phyloP scores from a whole-genome alignment of 345 rosid species.

The Arabidopsis arenosa region DNA sequence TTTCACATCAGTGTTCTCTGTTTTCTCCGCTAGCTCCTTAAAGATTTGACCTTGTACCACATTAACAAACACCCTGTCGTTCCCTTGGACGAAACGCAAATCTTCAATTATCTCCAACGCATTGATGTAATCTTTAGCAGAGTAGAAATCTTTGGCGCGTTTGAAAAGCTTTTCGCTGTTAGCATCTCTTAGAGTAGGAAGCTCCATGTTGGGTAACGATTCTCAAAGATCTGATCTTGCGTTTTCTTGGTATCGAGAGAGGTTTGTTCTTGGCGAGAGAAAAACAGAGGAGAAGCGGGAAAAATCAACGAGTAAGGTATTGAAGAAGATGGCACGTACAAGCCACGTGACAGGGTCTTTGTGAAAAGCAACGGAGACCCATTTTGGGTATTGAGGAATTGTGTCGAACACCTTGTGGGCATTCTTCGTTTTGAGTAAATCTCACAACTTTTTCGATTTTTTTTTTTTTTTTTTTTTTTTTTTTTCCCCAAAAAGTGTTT shows the following conservation, averaged over 20 bases:
- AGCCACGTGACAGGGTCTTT: constrained; percentile 10
- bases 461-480: neutral
- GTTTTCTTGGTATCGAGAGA: constrained; percentile 13
- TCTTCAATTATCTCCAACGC: constrained; percentile 35
- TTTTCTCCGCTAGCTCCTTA: neutral
- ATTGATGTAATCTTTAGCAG: neutral
- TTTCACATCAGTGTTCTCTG: neutral
- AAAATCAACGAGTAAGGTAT: neutral
- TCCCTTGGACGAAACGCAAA: neutral
- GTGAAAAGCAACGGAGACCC: neutral
- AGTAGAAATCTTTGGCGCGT: neutral
- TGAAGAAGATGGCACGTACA: neutral
- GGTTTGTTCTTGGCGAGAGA: neutral
- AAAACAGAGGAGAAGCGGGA: constrained; percentile 9
- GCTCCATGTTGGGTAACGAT: neutral
- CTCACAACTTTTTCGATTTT: too few relatives aligned
- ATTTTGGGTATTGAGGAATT: constrained; percentile 3
- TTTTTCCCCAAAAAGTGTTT: neutral
- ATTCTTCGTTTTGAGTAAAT: neutral
- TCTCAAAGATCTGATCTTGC: constrained; percentile 17
- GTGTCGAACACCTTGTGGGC: constrained; percentile 24
- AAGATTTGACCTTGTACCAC: neutral
- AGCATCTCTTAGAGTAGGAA: neutral
- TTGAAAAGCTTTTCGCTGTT: neutral
- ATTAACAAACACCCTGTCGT: neutral